Percentiles rank a stretch among this genome's conserved stretches.
These are phyloP conservation scores for Termitomyces sp. DNA, from an alignment of 768 basidiomycete species.

Conservation along the genomic window DNA sequence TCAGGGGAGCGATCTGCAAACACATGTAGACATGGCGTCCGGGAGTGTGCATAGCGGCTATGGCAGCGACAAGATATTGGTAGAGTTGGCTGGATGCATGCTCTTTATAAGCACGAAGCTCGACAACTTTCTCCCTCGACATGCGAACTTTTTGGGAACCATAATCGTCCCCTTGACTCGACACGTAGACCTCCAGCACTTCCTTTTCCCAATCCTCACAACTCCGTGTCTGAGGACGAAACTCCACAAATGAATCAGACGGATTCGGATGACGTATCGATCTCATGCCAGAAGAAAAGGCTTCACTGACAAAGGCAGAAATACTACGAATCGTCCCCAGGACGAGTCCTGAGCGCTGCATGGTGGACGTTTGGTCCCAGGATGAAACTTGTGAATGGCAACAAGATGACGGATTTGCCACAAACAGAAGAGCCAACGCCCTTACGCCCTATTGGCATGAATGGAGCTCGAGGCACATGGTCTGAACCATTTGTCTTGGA, in stretches of 20 bases:
- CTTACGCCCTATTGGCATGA: neutral
- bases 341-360: conserved; percentile 1
- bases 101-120: conserved; percentile 5
- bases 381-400: neutral
- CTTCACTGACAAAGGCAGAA: neutral
- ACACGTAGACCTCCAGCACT: conserved; percentile 2
- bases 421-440: neutral
- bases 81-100: neutral
- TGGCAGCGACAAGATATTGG: conserved; percentile 3
- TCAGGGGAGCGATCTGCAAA: neutral
- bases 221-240: conserved; percentile 2
- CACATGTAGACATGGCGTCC: conserved; percentile 1
- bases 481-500: neutral
- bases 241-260: conserved; percentile 2
- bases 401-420: neutral
- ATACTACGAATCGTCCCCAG: neutral
- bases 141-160: conserved; percentile 1
- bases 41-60: conserved; percentile 1
- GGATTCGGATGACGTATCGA: neutral
- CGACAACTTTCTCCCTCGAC: neutral
- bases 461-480: neutral
- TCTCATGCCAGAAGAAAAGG: neutral
- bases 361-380: neutral
- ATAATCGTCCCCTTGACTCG: conserved; percentile 1
- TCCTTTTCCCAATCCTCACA: conserved; percentile 7